These are phyloP conservation scores for Pseudogymnoascus sp. DNA, from an alignment of 2,329 filamentous ascomycete genomes.

Conservation along the genomic window DNA sequence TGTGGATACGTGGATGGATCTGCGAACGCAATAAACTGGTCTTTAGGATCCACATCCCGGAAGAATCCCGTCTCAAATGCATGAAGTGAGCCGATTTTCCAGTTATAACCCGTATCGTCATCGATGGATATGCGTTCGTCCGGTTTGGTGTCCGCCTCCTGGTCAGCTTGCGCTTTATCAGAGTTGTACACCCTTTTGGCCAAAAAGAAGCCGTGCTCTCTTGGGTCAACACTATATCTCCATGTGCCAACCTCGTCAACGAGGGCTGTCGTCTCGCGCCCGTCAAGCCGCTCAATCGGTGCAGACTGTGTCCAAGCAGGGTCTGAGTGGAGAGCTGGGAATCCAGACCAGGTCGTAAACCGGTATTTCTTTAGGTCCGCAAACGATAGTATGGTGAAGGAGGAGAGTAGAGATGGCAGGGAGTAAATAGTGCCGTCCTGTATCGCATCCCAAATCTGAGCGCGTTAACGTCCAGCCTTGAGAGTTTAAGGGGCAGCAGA, in stretches of 20 bases:
- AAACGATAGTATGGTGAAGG: constrained; percentile 83
- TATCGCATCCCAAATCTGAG: constrained; percentile 94
- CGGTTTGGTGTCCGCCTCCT: constrained; percentile 37
- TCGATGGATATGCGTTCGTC: constrained; percentile 37
- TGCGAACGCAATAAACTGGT: constrained; percentile 78
- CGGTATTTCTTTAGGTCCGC: constrained; percentile 96
- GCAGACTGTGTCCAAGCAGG: constrained; percentile 64
- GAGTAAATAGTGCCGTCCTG: constrained; percentile 94
- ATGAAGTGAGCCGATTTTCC: constrained; percentile 69
- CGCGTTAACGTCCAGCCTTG: constrained; percentile 12
- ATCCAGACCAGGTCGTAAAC: constrained; percentile 98
- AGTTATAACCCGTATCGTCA: constrained; percentile 54
- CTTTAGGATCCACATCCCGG: constrained; percentile 56
- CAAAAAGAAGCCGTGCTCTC: constrained; percentile 94
- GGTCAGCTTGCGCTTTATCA: constrained; percentile 19
- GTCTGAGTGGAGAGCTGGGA: constrained; percentile 84
- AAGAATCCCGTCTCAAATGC: constrained; percentile 87
- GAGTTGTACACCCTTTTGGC: constrained; percentile 59
- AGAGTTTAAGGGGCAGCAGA: constrained; percentile 15
- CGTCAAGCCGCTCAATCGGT: constrained; percentile 47
- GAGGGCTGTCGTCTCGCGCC: constrained; percentile 66
- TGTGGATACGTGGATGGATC: constrained; percentile 86
- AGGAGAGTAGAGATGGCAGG: constrained; percentile 81
- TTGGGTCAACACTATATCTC: constrained; percentile 70
- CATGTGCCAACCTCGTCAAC: constrained; percentile 82